A percentile compares a stretch with the other conserved stretches of the same genome.
phyloP scores from a whole-genome alignment of 2,329 filamentous ascomycete species.

The Albifimbria verrucaria region DNA sequence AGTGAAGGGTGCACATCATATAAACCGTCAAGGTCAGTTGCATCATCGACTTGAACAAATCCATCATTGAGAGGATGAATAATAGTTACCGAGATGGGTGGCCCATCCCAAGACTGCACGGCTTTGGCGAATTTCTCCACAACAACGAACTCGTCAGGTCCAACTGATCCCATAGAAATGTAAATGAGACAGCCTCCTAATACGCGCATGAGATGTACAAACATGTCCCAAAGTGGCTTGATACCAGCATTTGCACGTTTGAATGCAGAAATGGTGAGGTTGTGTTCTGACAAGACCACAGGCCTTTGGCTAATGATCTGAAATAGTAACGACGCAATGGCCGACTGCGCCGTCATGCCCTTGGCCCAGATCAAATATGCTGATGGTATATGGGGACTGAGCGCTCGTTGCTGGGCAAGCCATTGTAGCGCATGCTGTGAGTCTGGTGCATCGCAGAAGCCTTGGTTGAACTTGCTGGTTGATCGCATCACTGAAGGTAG shows the following conservation, averaged over 20 bases:
- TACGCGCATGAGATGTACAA: not conserved
- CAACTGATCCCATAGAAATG: not conserved
- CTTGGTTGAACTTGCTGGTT: not conserved
- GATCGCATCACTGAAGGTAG: not conserved
- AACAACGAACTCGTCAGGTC: not conserved
- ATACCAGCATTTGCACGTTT: not conserved
- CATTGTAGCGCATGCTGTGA: slow-evolving; percentile 2
- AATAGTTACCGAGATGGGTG: not conserved
- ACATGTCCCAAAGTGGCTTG: slow-evolving; percentile 2
- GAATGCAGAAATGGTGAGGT: not conserved
- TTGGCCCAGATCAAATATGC: slow-evolving; percentile 2
- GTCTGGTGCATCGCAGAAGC: slow-evolving; percentile 1
- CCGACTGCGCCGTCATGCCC: slow-evolving; percentile 1
- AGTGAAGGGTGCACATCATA: slow-evolving; percentile 1
- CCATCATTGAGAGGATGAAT: slow-evolving; percentile 1
- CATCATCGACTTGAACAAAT: not conserved
- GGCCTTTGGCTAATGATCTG: not conserved
- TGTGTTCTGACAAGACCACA: not conserved
- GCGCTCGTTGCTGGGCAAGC: not conserved
- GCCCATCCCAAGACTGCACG: not conserved
- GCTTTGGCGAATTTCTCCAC: slow-evolving; percentile 1
- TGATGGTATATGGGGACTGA: not conserved
- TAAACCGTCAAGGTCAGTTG: not conserved
- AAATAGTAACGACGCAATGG: not conserved
- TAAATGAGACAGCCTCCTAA: not conserved